These are phyloP conservation scores for Xylaria sp. DNA, from an alignment of 2,329 filamentous ascomycete species.

Conservation along the genomic window DNA sequence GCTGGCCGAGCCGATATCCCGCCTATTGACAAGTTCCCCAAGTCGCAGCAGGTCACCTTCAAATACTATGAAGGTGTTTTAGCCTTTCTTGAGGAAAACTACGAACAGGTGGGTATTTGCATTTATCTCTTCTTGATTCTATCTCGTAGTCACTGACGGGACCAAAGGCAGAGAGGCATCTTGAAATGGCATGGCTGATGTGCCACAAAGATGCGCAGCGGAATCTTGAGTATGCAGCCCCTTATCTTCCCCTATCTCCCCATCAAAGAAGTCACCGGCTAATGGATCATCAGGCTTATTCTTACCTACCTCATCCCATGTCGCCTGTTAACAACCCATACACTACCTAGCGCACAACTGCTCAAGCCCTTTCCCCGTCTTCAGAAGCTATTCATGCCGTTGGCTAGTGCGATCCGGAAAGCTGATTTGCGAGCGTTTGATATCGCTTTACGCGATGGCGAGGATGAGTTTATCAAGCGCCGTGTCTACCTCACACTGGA, in stretches of 20 bases:
- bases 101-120: slow-evolving; percentile 55
- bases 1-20: slow-evolving; percentile 79
- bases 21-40: slow-evolving; percentile 70
- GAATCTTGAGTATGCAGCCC: slow-evolving; percentile 68
- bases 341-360: slow-evolving; percentile 67
- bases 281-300: slow-evolving; percentile 59
- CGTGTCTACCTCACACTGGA: slow-evolving; percentile 94
- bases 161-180: slow-evolving; percentile 66
- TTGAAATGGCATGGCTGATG: slow-evolving; percentile 74
- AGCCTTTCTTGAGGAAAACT: slow-evolving; percentile 92
- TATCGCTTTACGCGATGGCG: slow-evolving; percentile 68
- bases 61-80: slow-evolving; percentile 94
- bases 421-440: slow-evolving; percentile 85
- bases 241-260: background rate
- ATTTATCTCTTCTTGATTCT: slow-evolving; percentile 10
- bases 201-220: slow-evolving; percentile 67
- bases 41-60: slow-evolving; percentile 88
- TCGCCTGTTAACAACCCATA: slow-evolving; percentile 81
- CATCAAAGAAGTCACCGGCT: slow-evolving; percentile 23
- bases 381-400: slow-evolving; percentile 69
- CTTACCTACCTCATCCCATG: slow-evolving; percentile 93
- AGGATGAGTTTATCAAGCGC: slow-evolving; percentile 88
- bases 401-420: slow-evolving; percentile 71
- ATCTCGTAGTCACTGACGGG: slow-evolving; percentile 2
- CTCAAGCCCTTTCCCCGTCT: slow-evolving; percentile 71